Evolutionary conservation across 1,139 yeast species (phyloP).

Genomic region (Scheffersomyces segobiensis): DNA sequence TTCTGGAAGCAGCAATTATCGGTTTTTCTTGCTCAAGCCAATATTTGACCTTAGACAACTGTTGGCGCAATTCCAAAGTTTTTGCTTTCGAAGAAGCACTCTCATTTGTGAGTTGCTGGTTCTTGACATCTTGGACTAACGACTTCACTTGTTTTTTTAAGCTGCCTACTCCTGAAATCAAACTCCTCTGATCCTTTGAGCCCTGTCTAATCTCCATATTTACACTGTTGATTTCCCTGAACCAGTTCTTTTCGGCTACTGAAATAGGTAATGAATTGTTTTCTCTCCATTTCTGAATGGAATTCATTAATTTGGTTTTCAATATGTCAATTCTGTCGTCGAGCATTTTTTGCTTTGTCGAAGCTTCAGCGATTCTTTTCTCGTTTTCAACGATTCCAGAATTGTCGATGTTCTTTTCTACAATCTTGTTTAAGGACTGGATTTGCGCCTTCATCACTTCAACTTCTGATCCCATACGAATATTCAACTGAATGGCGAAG

Average conservation of each 20-base stretch:
- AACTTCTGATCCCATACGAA: conserved; percentile 22
- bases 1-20: conserved; percentile 15
- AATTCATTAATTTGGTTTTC: conserved; percentile 23
- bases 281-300: conserved; percentile 21
- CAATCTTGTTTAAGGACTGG: conserved; percentile 10
- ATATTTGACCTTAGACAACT: conserved; percentile 16
- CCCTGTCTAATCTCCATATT: conserved; percentile 13
- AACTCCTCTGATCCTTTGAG: conserved; percentile 6
- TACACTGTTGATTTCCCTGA: conserved; percentile 34
- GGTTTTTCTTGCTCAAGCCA: conserved; percentile 22
- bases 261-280: conserved; percentile 33
- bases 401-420: background rate
- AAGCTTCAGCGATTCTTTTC: conserved; percentile 15
- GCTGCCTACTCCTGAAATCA: conserved; percentile 10
- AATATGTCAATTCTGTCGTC: conserved; percentile 20
- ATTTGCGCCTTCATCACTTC: conserved; percentile 26
- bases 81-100: conserved; percentile 10
- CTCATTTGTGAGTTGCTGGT: background rate
- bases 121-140: conserved; percentile 5
- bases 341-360: conserved; percentile 23
- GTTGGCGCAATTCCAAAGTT: conserved; percentile 18
- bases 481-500: conserved; percentile 22
- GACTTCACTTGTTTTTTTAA: conserved; percentile 18
- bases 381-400: conserved; percentile 5
- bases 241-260: conserved; percentile 37